Conservation (phyloP, 768 basidiomycete species). For the Lanmaoa rubissima region DNA sequence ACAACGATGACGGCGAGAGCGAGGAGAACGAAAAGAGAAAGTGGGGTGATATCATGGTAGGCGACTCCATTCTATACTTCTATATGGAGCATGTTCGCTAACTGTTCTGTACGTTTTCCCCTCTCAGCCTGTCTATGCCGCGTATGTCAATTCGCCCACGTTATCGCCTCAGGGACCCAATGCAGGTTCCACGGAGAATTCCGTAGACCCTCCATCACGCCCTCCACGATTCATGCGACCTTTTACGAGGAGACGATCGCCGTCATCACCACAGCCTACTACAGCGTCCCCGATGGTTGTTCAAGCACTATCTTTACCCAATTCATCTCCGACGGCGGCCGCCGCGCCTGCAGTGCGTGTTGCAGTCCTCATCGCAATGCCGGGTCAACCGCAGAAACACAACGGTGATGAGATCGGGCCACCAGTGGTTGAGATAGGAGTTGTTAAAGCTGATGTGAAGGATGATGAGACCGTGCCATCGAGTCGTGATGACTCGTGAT, state of each 20-base stretch:
- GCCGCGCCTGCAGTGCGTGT: conserved; percentile 33
- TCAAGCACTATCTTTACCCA: background rate
- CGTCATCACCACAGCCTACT: conserved; percentile 13
- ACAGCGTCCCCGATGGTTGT: conserved; percentile 3
- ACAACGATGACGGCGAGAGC: conserved; percentile 3
- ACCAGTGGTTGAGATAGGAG: conserved; percentile 36
- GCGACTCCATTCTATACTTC: background rate
- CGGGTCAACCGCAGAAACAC: conserved; percentile 14
- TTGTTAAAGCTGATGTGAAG: conserved; percentile 20
- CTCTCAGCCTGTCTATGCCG: conserved; percentile 25
- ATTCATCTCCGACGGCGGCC: conserved; percentile 9
- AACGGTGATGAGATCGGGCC: conserved; percentile 22
- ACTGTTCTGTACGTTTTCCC: background rate
- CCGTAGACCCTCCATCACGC: conserved; percentile 6
- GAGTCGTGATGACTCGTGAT: conserved; percentile 11
- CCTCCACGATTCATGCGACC: conserved; percentile 16
- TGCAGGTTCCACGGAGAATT: background rate
- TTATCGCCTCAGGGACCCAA: conserved; percentile 3
- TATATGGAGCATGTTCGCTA: background rate
- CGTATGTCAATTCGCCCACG: conserved; percentile 16
- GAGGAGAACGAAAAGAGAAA: conserved; percentile 20
- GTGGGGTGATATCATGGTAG: conserved; percentile 32
- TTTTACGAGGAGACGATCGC: conserved; percentile 14
- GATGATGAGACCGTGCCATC: background rate
- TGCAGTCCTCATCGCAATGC: conserved; percentile 48